phyloP scores from a whole-genome alignment of 1,284 basidiomycete species.

The Polyporus tsugae region DNA sequence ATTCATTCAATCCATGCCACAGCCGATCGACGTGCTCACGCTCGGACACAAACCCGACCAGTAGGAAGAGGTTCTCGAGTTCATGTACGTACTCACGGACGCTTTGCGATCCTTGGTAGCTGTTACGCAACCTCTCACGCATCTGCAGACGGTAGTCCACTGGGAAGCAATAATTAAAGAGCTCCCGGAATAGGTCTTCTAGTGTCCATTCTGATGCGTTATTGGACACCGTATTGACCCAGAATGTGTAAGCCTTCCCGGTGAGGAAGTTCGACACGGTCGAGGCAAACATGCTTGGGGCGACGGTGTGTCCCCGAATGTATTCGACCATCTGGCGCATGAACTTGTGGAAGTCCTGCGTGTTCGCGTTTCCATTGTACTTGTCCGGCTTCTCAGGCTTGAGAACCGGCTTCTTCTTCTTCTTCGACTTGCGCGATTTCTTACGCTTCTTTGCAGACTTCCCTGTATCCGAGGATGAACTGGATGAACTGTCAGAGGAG shows the following conservation, averaged over 20 bases:
- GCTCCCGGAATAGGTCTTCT: conserved; percentile 42
- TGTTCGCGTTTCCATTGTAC: conserved; percentile 27
- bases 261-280: conserved; percentile 36
- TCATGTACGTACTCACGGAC: conserved; percentile 42
- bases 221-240: conserved; percentile 42
- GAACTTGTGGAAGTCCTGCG: conserved; percentile 33
- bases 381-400: conserved; percentile 29
- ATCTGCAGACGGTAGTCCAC: conserved; percentile 42
- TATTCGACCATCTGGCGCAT: conserved; percentile 23
- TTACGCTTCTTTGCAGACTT: background rate
- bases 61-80: conserved; percentile 43
- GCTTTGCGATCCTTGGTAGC: conserved; percentile 25
- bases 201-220: conserved; percentile 36
- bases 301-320: conserved; percentile 16
- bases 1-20: conserved; percentile 42
- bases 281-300: background rate
- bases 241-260: conserved; percentile 51
- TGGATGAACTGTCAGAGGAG: no score
- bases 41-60: conserved; percentile 42
- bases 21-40: conserved; percentile 44
- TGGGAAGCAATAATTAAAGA: conserved; percentile 56
- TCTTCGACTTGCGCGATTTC: background rate
- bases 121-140: conserved; percentile 25
- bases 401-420: conserved; percentile 12
- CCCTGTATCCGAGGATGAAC: background rate